Evolutionary conservation across 768 basidiomycete species (phyloP), one percentile per base, ranked within the genome.

Genomic region (Termitomyces sp.): DNA sequence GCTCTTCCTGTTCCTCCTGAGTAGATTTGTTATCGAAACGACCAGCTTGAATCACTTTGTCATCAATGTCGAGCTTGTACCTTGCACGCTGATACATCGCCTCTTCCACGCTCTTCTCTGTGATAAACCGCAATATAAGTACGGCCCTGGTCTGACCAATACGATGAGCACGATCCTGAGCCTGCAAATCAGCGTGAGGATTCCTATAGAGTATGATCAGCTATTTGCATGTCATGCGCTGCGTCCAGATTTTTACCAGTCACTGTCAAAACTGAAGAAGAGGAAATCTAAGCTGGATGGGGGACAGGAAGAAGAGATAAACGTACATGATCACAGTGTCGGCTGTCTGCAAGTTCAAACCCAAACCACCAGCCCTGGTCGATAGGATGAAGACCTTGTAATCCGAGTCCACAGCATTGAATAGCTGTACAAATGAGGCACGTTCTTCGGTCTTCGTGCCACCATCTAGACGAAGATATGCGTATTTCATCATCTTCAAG

Each of bases 91-190:
- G 90, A 58, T 98, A 90, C 83, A 98, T 97, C 3, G 94, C 93
- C 72, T 98, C 97, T 72, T 98, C 97, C 22, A 99, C 93, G 59
- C 94, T 96, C 76, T 94, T 93, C 70, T 97, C 93, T 4, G 96
- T 97, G 68, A 99, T 95, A 70, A 99, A 91, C 58, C 96, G 86
- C 60, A 98, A 78, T 60, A 99, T 98, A 32, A 95, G 85, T 19
- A 99, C 97, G 44, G 94, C 90, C 71, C 95, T 96, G 56, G 97
- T 99, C 68, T 99, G 97, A 56, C 97, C 97, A 65, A 99, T 99
- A 81, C 97, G 95, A 80, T 99, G 96, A 11, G 92, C 93, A 79
- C 95, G 93, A 83, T 99, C 96, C 70, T 99, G 97, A 12, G 97
- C 97, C 71, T 99, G 97, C 58, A 98, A 75, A 86, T 99, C 96